Evolutionary conservation across 805 yeast genomes (phyloP).

Genomic region (Saccharomycopsis synnaedendra): DNA sequence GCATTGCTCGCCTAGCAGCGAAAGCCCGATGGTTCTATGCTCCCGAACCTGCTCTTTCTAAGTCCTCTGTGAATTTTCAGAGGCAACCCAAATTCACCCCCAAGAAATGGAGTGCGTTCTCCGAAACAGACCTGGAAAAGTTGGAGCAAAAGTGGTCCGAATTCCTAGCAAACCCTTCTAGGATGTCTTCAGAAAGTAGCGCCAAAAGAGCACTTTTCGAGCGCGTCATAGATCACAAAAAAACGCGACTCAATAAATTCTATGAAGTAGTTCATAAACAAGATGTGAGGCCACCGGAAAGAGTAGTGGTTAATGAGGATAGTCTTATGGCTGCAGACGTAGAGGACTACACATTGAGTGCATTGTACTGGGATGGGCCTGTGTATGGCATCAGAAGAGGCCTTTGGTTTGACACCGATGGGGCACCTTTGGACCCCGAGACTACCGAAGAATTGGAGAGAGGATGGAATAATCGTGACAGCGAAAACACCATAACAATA

Average conservation of each 20-base stretch:
- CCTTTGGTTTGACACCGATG: constrained; percentile 60
- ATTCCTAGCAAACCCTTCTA: constrained; percentile 39
- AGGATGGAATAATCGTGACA: constrained; percentile 27
- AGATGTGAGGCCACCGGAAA: neutral
- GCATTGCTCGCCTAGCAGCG: neutral
- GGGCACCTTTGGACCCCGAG: constrained; percentile 39
- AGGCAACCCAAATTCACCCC: constrained; percentile 25
- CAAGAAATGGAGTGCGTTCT: constrained; percentile 54
- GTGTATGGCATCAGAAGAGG: constrained; percentile 75
- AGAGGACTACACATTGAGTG: constrained; percentile 37
- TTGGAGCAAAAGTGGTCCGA: neutral
- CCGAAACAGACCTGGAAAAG: constrained; percentile 45
- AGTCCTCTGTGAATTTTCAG: constrained; percentile 18
- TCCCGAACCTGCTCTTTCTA: constrained; percentile 49
- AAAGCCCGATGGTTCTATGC: constrained; percentile 65
- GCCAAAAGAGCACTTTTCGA: neutral
- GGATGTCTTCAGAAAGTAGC: neutral
- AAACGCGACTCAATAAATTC: constrained; percentile 1
- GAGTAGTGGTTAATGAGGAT: constrained; percentile 70
- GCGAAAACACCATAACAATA: neutral
- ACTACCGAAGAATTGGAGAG: constrained; percentile 50
- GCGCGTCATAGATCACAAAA: neutral
- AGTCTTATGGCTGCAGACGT: constrained; percentile 60
- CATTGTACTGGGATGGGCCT: constrained; percentile 88
- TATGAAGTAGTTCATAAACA: neutral